A percentile compares a stretch with the other conserved stretches of the same genome.
Evolutionary conservation across 1,284 basidiomycete species (phyloP).

Genomic region (Trichosporon coremiiforme): DNA sequence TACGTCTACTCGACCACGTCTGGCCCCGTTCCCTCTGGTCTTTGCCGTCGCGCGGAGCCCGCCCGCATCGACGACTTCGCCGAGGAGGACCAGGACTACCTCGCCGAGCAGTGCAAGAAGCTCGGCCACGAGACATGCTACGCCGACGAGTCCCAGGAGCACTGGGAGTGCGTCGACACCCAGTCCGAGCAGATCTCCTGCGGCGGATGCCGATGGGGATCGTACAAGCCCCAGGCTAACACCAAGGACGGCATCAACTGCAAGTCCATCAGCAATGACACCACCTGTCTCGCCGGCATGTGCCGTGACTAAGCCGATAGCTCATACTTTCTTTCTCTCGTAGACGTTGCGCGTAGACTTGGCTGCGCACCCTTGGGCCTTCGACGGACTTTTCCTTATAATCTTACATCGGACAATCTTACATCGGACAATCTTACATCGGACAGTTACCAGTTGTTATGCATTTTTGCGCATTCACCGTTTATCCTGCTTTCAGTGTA

Average conservation of each 20-base stretch:
- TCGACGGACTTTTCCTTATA: constrained; percentile 5
- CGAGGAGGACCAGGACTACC: constrained; percentile 4
- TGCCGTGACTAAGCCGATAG: constrained; percentile 4
- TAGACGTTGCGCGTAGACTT: neutral
- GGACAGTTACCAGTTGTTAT: constrained; percentile 2
- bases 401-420: no score
- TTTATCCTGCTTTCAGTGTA: neutral
- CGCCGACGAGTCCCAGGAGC: neutral
- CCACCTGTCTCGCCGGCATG: neutral
- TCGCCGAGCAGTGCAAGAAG: constrained; percentile 11
- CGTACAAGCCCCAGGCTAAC: neutral
- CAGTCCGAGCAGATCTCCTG: neutral
- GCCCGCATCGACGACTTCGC: neutral
- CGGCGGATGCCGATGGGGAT: constrained; percentile 11
- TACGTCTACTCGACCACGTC: neutral
- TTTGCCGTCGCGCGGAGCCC: constrained; percentile 6
- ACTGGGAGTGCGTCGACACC: constrained; percentile 17
- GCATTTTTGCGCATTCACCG: neutral
- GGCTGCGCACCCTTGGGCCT: neutral
- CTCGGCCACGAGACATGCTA: constrained; percentile 15
- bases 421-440: no score
- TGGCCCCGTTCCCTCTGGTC: constrained; percentile 8
- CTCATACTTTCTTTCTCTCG: no score
- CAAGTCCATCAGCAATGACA: neutral
- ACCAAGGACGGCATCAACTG: neutral